phyloP scores from a whole-genome alignment of 495 filamentous ascomycete species.

The Penicillium waksmanii region DNA sequence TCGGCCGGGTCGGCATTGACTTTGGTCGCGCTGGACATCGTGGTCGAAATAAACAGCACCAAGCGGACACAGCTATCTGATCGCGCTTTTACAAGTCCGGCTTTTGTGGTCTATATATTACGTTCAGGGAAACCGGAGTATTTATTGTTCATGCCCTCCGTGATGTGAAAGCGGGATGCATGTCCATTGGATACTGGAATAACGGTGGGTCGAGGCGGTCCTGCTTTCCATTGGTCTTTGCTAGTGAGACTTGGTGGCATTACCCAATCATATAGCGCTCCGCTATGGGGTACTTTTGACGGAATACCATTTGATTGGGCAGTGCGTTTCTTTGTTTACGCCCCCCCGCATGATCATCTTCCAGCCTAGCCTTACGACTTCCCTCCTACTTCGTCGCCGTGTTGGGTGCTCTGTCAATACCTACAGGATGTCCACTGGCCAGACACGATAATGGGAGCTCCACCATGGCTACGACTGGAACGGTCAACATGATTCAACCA shows the following conservation, averaged over 20 bases:
- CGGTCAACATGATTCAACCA: slow-evolving; percentile 2
- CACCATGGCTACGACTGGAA: background rate
- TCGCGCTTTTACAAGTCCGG: background rate
- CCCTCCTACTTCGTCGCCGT: too few relatives aligned
- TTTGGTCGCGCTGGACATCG: background rate
- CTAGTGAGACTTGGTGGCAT: background rate
- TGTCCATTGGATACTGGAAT: slow-evolving; percentile 5
- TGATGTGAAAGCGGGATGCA: slow-evolving; percentile 2
- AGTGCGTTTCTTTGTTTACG: background rate
- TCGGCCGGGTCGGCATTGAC: slow-evolving; percentile 1
- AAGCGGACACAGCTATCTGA: background rate
- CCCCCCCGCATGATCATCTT: too few relatives aligned
- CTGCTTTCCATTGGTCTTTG: too few relatives aligned
- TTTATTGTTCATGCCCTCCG: slow-evolving; percentile 1
- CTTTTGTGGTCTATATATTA: background rate
- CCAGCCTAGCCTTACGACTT: too few relatives aligned
- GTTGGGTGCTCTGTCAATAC: too few relatives aligned
- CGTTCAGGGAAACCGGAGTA: slow-evolving; percentile 6
- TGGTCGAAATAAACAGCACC: background rate
- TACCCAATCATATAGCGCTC: background rate
- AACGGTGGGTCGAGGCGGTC: background rate
- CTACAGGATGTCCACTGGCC: too few relatives aligned
- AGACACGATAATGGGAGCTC: too few relatives aligned
- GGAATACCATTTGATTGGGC: background rate
- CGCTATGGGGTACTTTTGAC: background rate